phyloP scores from a whole-genome alignment of 495 filamentous ascomycete species.

The Bryoglossum gracile region DNA sequence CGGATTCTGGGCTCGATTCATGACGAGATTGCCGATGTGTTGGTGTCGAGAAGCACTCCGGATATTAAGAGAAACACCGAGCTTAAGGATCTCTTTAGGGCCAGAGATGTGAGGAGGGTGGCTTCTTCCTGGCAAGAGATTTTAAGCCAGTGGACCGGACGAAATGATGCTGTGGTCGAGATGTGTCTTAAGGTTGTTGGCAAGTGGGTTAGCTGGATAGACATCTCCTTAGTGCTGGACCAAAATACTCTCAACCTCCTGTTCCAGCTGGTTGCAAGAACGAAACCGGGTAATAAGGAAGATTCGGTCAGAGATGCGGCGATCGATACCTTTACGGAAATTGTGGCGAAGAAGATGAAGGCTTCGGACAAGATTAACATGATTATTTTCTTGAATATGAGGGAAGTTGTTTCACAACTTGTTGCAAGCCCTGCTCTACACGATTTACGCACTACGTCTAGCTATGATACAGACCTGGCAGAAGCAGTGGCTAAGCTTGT shows the following conservation, averaged over 20 bases:
- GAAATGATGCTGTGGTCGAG: constrained; percentile 68
- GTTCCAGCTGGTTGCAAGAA: constrained; percentile 67
- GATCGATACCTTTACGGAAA: constrained; percentile 89
- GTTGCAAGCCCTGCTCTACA: constrained; percentile 70
- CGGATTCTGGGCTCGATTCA: constrained; percentile 82
- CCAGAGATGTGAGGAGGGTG: constrained; percentile 78
- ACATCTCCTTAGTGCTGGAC: constrained; percentile 88
- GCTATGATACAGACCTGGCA: constrained; percentile 90
- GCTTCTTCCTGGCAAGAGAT: constrained; percentile 87
- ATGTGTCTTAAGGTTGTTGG: constrained; percentile 82
- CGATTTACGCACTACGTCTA: constrained; percentile 66
- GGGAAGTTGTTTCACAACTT: constrained; percentile 72
- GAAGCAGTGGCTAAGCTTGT: constrained; percentile 94
- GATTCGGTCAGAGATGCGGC: constrained; percentile 78
- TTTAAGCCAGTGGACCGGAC: constrained; percentile 67
- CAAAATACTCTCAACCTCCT: constrained; percentile 75
- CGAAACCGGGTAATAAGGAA: constrained; percentile 40
- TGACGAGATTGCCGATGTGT: constrained; percentile 91
- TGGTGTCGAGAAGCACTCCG: constrained; percentile 64
- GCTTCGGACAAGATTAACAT: constrained; percentile 85
- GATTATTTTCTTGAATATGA: constrained; percentile 82
- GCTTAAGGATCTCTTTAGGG: constrained; percentile 82
- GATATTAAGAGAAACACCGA: constrained; percentile 74
- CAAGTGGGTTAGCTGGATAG: constrained; percentile 97
- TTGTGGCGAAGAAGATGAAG: constrained; percentile 97